A percentile compares a stretch with the other conserved stretches of the same genome.
These are phyloP conservation scores for Hypoxylon lenormandii DNA, from an alignment of 495 filamentous ascomycete genomes.

Conservation along the genomic window DNA sequence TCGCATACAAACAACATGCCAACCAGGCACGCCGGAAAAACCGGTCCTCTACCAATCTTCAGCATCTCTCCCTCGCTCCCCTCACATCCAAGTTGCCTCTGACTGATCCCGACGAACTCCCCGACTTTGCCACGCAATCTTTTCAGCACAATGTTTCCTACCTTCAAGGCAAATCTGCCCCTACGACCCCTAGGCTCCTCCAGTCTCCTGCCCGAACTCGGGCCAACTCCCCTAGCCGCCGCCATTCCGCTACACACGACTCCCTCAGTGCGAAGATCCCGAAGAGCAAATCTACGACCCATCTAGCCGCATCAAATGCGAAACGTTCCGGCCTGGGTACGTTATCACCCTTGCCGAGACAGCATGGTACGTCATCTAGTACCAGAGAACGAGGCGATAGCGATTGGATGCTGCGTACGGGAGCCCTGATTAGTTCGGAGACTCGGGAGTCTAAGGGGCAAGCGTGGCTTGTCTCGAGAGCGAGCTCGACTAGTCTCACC, in stretches of 20 bases:
- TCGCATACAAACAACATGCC: conserved; percentile 66
- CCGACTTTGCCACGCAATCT: conserved; percentile 44
- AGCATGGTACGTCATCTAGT: conserved; percentile 27
- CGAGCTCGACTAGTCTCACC: conserved; percentile 75
- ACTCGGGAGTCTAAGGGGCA: conserved; percentile 82
- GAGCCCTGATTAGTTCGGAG: conserved; percentile 75
- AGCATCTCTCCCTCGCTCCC: conserved; percentile 71
- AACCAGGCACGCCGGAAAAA: conserved; percentile 61
- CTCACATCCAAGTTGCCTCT: conserved; percentile 74
- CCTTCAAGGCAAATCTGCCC: conserved; percentile 66
- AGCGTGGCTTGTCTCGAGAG: conserved; percentile 78
- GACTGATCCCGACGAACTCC: conserved; percentile 62
- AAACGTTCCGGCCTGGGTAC: conserved; percentile 35
- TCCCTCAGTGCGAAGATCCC: conserved; percentile 48
- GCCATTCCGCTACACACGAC: conserved; percentile 49
- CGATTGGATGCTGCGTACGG: conserved; percentile 81
- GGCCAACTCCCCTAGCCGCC: conserved; percentile 54
- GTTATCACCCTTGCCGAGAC: conserved; percentile 39
- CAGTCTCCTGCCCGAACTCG: conserved; percentile 61
- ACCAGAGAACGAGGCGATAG: conserved; percentile 59
- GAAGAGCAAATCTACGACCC: conserved; percentile 62
- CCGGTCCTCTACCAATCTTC: conserved; percentile 60
- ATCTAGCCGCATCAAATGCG: conserved; percentile 49
- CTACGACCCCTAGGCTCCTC: conserved; percentile 69
- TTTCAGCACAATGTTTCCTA: conserved; percentile 59